Conservation (phyloP, 129 eudicot genomes). For the Flaveria trinervia region DNA sequence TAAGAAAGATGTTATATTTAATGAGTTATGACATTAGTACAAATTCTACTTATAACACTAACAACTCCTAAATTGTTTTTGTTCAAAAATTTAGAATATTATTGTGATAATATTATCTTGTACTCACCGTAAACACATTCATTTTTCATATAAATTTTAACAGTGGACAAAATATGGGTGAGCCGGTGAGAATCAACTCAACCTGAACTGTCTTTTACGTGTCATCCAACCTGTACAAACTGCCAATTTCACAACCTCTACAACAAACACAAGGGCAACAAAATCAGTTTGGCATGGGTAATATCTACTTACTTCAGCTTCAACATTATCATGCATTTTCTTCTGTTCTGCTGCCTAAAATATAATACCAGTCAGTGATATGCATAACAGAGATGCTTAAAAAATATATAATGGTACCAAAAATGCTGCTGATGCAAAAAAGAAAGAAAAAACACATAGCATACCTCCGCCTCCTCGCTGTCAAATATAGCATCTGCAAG, state of each 20-base stretch:
- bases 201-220: neutral
- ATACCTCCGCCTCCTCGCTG: conserved; percentile 52
- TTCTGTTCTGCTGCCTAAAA: conserved; percentile 51
- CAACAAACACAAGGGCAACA: neutral
- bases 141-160: neutral
- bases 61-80: neutral
- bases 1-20: neutral
- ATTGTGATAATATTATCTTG: neutral
- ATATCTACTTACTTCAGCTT: conserved; percentile 40
- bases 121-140: neutral
- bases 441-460: neutral
- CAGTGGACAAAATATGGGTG: neutral
- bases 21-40: neutral
- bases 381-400: conserved; percentile 9
- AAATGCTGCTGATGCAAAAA: neutral
- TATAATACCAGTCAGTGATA: conserved; percentile 24
- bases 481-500: conserved; percentile 96
- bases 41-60: neutral
- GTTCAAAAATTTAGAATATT: neutral
- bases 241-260: neutral
- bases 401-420: neutral
- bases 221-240: neutral
- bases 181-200: neutral
- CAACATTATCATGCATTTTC: conserved; percentile 45
- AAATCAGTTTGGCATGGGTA: neutral